Conservation (phyloP, 2,329 filamentous ascomycete species). For the Podosphaera aphanis region DNA sequence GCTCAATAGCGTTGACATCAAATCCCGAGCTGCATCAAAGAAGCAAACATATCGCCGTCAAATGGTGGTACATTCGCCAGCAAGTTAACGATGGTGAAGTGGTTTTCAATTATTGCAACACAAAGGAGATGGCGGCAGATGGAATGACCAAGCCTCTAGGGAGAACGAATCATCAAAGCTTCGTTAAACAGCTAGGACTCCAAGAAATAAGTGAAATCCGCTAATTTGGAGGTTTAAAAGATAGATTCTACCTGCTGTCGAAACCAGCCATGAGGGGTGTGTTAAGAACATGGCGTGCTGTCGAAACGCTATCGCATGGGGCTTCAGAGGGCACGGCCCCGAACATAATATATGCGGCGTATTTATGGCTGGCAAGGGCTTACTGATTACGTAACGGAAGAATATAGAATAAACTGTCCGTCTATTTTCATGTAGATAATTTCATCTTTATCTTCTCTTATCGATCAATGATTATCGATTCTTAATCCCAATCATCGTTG, state of each 20-base stretch:
- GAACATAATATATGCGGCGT: too few species aligned
- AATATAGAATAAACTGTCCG: too few species aligned
- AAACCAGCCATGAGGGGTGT: too few species aligned
- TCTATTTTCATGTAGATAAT: too few species aligned
- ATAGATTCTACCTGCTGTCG: neutral
- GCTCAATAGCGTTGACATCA: neutral
- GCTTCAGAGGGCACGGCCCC: too few species aligned
- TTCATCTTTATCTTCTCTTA: too few species aligned
- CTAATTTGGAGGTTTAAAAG: neutral
- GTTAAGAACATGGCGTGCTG: too few species aligned
- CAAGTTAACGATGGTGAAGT: neutral
- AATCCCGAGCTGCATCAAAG: constrained; percentile 1
- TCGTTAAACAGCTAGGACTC: neutral
- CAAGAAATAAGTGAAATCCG: neutral
- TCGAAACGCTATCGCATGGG: too few species aligned
- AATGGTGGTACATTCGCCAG: neutral
- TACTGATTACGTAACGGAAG: too few species aligned
- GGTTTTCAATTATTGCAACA: neutral
- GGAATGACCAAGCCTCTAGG: neutral
- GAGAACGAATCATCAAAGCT: neutral
- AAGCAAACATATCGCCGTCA: constrained; percentile 1
- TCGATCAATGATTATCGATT: too few species aligned
- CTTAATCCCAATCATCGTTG: too few species aligned
- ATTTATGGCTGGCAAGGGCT: too few species aligned
- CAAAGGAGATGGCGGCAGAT: neutral